Evolutionary conservation across 192 early-diverging fungal species (phyloP), one percentile per base, ranked within the genome.

Genomic region (Phlyctochytrium arcticum): DNA sequence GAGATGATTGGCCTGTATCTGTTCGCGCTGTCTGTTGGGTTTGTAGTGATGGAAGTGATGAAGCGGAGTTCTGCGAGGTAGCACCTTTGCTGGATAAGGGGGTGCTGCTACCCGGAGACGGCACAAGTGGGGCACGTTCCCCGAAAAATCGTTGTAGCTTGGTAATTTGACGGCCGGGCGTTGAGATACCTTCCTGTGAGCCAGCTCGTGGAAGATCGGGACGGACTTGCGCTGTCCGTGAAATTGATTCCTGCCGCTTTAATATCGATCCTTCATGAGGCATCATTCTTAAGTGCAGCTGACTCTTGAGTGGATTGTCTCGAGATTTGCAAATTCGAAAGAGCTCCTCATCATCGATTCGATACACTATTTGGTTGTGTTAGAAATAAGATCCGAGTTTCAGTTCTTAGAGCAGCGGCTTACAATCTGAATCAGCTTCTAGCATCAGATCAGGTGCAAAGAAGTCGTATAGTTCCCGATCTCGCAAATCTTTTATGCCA

Each of bases 271-370:
- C 48, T 54, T 48, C 35, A 30, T 55, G 49, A 19, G 35, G 34
- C 57, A 58, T 10, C 49, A 10, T 30, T n/a, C 32, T 34, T 10
- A 55, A 65, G 29, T 9, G 35, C 29, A 36, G 15, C 36, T 48
- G 60, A 9, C 17, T 32, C 36, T 48, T 56, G 6, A 54, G 48
- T 26, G 32, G 10, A 6, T 17, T 27, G 15, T 71, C 61, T 31
- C 65, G 61, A 36, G 66, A 48, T 15, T 54, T 39, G 70, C 91
- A 95, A 36, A 97, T 87, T 4, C 83, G 80, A 5, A 82, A 69
- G 27, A 97, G 71, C 60, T 94, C 91, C 17, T 87, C 87, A 69
- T 95, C 92, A 35, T 77, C 57, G 10, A 77, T 15, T 5, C 24
- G 50, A 36, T 37, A 65, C 30, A 31, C 67, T 70, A 15, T n/a